Evolutionary conservation across 2,329 filamentous ascomycete genomes (phyloP), one percentile per base, ranked within the genome.

Genomic region (Neopestalotiopsis clavispora): DNA sequence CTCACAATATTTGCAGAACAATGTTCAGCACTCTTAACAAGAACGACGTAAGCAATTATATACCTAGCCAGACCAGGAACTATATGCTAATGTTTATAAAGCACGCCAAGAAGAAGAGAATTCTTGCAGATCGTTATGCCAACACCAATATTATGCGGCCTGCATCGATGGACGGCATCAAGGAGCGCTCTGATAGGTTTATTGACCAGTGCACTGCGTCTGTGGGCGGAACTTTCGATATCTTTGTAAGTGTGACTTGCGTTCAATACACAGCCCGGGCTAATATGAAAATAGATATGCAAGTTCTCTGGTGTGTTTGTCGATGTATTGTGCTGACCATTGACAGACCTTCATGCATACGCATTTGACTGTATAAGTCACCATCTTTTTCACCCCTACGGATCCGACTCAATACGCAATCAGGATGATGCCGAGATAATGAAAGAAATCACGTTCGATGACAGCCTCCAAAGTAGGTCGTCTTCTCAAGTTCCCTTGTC

Each of bases 301-400:
- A 20, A 34, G 59, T 62, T 20, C 13, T 20, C 34, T 4, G 2
- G 20, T 10, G 12, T 13, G 4, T 63, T 74, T 52, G 49, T 7
- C 9, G 13, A 12, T 6, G 10, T 60, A 75, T 74, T 65, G 3
- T 38, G 38, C 62, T 42, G 20, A 68, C 74, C 74, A 64, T 74
- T 60, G 4, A 17, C 73, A 77, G 81, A 78, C 28, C 80, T 92
- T 1, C 91, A 93, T 71, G 86, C 90, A 32, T 93, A 91, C 75
- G 90, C 91, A 0, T 88, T 92, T 66, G 91, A 93, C 74, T 91
- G 90, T 73, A 86, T 89, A 34, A 91, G 90, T 0, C 88, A 91
- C 73, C 90, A 92, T 72, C 83, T 93, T n/a, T 91, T 93, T 74
- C 88, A 91, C 67, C 90, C 90, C 0, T 84, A 88, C 68, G 90